These are phyloP conservation scores for Saccharomyces hybrid DNA, from an alignment of 1,139 yeast genomes.

Conservation along the genomic window DNA sequence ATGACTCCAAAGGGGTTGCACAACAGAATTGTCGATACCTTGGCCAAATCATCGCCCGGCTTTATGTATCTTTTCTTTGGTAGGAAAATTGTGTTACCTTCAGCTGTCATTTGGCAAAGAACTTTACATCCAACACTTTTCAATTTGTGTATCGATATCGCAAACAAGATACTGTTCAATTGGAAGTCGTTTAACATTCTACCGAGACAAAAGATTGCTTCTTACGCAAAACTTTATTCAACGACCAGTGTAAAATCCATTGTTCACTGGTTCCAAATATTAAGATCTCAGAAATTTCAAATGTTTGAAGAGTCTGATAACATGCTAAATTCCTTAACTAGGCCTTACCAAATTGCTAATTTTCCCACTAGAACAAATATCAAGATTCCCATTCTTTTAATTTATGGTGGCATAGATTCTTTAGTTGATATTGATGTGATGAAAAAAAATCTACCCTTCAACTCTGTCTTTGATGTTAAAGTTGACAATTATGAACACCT, in stretches of 20 bases:
- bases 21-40: constrained; percentile 64
- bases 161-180: constrained; percentile 60
- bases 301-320: constrained; percentile 66
- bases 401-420: constrained; percentile 77
- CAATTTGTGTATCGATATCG: constrained; percentile 59
- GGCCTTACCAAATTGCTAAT: constrained; percentile 37
- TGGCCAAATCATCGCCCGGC: constrained; percentile 73
- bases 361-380: constrained; percentile 60
- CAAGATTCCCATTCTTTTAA: constrained; percentile 58
- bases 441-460: constrained; percentile 34
- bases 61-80: constrained; percentile 71
- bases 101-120: constrained; percentile 74
- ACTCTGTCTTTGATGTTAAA: constrained; percentile 30
- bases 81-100: constrained; percentile 59
- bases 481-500: constrained; percentile 60
- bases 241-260: constrained; percentile 87
- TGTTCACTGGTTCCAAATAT: constrained; percentile 95
- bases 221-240: constrained; percentile 79
- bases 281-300: constrained; percentile 70
- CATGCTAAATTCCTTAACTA: constrained; percentile 32
- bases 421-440: constrained; percentile 76
- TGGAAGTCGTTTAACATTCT: constrained; percentile 72
- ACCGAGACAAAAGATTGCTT: constrained; percentile 60
- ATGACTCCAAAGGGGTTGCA: constrained; percentile 85
- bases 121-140: constrained; percentile 80